Evolutionary conservation across 1,284 basidiomycete species (phyloP).

Genomic region (Xanthoconium separans): DNA sequence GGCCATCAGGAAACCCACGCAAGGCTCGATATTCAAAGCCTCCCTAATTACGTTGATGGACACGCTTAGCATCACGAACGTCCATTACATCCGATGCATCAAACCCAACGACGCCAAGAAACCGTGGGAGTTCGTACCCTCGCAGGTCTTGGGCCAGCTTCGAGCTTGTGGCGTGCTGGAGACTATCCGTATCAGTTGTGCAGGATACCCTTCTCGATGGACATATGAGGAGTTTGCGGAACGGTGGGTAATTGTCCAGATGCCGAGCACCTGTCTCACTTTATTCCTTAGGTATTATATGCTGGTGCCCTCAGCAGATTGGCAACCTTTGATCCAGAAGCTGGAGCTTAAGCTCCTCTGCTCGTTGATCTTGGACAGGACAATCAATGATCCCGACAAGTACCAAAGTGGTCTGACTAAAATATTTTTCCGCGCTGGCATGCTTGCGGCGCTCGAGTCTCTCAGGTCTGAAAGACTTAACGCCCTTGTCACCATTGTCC

Average conservation of each 20-base stretch:
- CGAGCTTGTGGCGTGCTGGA: slow-evolving; percentile 99
- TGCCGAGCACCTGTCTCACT: slow-evolving; percentile 14
- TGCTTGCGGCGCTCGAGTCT: slow-evolving; percentile 96
- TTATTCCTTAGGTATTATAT: slow-evolving; percentile 81
- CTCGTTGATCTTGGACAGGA: slow-evolving; percentile 79
- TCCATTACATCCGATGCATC: slow-evolving; percentile 99
- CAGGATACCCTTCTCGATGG: slow-evolving; percentile 99
- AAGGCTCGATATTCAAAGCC: slow-evolving; percentile 98
- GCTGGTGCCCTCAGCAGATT: slow-evolving; percentile 85
- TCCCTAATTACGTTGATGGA: slow-evolving; percentile 96
- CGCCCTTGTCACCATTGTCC: slow-evolving; percentile 89
- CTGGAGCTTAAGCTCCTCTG: slow-evolving; percentile 85
- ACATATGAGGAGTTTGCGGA: slow-evolving; percentile 99
- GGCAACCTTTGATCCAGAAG: slow-evolving; percentile 80
- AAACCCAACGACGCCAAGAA: slow-evolving; percentile 97
- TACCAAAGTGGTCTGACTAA: slow-evolving; percentile 97
- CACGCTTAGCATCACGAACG: slow-evolving; percentile 95
- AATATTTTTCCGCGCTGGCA: slow-evolving; percentile 99
- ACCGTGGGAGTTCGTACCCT: slow-evolving; percentile 96
- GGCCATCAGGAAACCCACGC: slow-evolving; percentile 85
- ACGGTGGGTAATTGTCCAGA: slow-evolving; percentile 55
- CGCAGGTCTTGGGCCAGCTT: slow-evolving; percentile 94
- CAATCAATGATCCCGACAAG: slow-evolving; percentile 92
- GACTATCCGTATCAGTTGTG: slow-evolving; percentile 98
- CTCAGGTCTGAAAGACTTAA: slow-evolving; percentile 87